Evolutionary conservation across 805 yeast genomes (phyloP), one percentile per base, ranked within the genome.

Genomic region (Candida krabiensis): DNA sequence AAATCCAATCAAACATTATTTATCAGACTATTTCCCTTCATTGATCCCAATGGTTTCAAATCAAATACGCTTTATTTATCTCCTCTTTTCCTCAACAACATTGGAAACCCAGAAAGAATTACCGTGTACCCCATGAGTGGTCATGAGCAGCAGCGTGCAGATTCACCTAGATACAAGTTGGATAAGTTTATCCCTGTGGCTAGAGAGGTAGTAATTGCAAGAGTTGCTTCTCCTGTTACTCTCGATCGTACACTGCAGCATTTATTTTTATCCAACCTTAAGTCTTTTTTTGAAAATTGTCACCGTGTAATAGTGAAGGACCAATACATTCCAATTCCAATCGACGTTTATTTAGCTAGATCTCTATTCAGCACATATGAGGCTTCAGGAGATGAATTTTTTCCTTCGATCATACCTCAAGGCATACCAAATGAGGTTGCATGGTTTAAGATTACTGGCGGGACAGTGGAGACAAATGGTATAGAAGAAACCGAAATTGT

Each of bases 391-490:
- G 50, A 41, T 15, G 44, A 41, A 5, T 19, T 18, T 4, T 55
- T 54, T 11, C 66, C 67, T 1, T 58, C 59, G 2, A 63, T 70
- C 4, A 61, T 77, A 2, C 88, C 89, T 0, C 60, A 66, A 3
- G 87, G 86, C 0, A 70, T 69, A 16, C 79, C 86, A 1, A 87
- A 89, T 55, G 67, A 77, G 0, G 73, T 90, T 14, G 95, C 89
- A 0, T 91, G 96, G 96, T 91, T 89, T 61, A 77, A 76, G 48
- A 75, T 91, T 2, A 69, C 76, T 2, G 82, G 75, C 5, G 65
- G 80, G 4, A 53, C 64, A 4, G 72, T 71, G 3, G 67, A 60
- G 2, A 30, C 35, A 14, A 42, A 39, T 5, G 19, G 30, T 9
- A 41, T 26, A 4, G 55, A 62, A 2, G 60, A 52, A 4, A 50